Percentiles rank a stretch among this genome's conserved stretches.
Conservation (phyloP, 2,329 filamentous ascomycete genomes). For the Cadophora malorum region DNA sequence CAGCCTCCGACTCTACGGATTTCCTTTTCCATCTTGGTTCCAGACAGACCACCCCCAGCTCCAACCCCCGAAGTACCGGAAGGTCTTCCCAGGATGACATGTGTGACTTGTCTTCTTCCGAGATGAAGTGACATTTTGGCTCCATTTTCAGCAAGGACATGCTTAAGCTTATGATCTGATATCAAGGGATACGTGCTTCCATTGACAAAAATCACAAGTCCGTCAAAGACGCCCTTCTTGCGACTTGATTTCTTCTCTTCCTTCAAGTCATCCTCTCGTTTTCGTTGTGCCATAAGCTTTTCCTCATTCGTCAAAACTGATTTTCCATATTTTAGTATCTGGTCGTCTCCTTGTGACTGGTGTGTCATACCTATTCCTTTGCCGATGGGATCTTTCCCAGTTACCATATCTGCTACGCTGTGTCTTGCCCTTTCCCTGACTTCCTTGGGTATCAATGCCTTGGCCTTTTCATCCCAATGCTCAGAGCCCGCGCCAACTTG, state of each 20-base stretch:
- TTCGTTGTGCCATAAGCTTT: slow-evolving; percentile 45
- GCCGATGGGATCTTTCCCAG: slow-evolving; percentile 46
- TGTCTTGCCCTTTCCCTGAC: slow-evolving; percentile 40
- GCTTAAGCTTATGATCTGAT: slow-evolving; percentile 87
- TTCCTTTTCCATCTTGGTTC: slow-evolving; percentile 82
- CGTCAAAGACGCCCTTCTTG: slow-evolving; percentile 63
- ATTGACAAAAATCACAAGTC: slow-evolving; percentile 83
- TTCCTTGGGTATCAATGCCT: slow-evolving; percentile 53
- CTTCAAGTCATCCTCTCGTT: slow-evolving; percentile 59
- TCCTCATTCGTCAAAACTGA: slow-evolving; percentile 45
- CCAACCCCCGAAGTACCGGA: slow-evolving; percentile 53
- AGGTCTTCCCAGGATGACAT: slow-evolving; percentile 75
- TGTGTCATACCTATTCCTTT: slow-evolving; percentile 37
- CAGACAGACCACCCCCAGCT: slow-evolving; percentile 77
- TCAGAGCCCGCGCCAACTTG: slow-evolving; percentile 68
- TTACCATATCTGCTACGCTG: slow-evolving; percentile 62
- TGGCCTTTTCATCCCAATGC: slow-evolving; percentile 56
- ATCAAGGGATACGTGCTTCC: slow-evolving; percentile 82
- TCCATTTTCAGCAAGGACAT: slow-evolving; percentile 76
- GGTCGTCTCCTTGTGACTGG: slow-evolving; percentile 1
- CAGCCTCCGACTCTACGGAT: slow-evolving; percentile 70
- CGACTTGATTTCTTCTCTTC: slow-evolving; percentile 45
- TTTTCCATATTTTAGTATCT: slow-evolving; percentile 15
- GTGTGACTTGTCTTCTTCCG: slow-evolving; percentile 24
- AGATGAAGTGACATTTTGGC: slow-evolving; percentile 74